Base-by-base conservation (phyloP, 345 rosid genomes). In the Cardamine resedifolia region DNA sequence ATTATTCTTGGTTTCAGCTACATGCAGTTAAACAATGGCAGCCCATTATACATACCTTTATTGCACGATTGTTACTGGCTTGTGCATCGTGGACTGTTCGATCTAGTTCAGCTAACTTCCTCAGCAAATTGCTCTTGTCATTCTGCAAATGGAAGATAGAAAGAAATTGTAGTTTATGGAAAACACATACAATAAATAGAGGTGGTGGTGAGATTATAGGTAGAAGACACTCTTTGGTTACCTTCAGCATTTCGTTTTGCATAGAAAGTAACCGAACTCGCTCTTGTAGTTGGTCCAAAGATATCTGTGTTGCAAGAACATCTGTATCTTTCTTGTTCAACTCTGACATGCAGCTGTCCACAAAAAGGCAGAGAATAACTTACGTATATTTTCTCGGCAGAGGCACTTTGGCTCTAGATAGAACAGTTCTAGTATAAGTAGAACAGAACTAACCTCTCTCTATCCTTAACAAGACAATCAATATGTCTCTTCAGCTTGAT, bases 181-280 rank as follows among this genome's bases (percentile, higher is more conserved):
- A 4, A 57, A 30, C 50, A 51, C 41, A 43, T 20, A 41, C 10
- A 52, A 21, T 21, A 38, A 53, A 14, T 36, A 26, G 30, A 52
- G 26, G 24, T 41, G 53, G 71, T 19, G 19, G 45, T 15, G 24
- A 49, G 44, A 69, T 15, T 33, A 18, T 8, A 48, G 14, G 45
- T 63, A 34, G 57, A 64, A 31, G 21, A 47, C 66, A 71, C 71
- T 60, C 20, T 10, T 10, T 44, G 45, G 47, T 75, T 39, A 80
- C 97, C 88, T 94, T 90, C 58, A 90, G 70, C 92, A 94, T 83
- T 78, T 86, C 89, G 68, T 94, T 89, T 78, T 94, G 96, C 53
- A 89, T 85, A 10, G 88, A 79, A 58, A 90, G 96, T 71, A 90
- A 75, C 84, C 81, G 92, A 76, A 83, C 91, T 66, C 92, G 83